phyloP scores from a whole-genome alignment of 2,329 filamentous ascomycete species.

The Tolypocladium tundrense region DNA sequence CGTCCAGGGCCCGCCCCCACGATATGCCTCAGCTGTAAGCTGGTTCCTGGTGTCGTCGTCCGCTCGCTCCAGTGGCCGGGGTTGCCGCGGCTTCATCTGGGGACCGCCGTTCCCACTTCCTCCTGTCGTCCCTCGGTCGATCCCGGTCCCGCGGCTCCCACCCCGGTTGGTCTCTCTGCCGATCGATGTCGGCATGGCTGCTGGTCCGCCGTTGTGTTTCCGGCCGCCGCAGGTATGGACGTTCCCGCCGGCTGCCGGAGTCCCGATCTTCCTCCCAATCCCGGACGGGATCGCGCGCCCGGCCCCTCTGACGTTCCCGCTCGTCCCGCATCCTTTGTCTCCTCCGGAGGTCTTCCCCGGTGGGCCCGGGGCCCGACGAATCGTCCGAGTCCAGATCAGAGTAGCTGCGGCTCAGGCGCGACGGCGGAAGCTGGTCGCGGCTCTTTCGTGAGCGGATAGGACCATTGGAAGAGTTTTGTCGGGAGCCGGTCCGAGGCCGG shows the following conservation, averaged over 20 bases:
- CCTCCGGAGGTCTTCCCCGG: conserved; percentile 20
- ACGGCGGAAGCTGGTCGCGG: conserved; percentile 29
- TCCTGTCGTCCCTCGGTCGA: conserved; percentile 20
- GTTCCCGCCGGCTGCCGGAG: conserved; percentile 18
- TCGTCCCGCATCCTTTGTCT: conserved; percentile 12
- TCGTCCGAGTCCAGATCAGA: conserved; percentile 29
- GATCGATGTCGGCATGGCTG: conserved; percentile 39
- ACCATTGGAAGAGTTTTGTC: conserved; percentile 21
- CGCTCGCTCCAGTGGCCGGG: conserved; percentile 21
- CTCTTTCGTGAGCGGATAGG: conserved; percentile 22
- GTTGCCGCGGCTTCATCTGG: conserved; percentile 19
- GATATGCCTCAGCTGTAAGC: conserved; percentile 14
- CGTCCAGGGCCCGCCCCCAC: neutral
- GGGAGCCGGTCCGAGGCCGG: conserved; percentile 24
- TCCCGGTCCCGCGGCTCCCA: conserved; percentile 23
- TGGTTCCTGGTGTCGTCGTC: conserved; percentile 28
- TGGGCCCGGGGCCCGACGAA: conserved; percentile 22
- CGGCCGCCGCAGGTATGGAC: conserved; percentile 26
- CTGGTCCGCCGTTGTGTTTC: conserved; percentile 34
- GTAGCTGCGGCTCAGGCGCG: conserved; percentile 29
- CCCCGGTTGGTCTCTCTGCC: conserved; percentile 23
- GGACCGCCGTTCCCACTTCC: conserved; percentile 25
- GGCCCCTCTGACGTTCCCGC: conserved; percentile 21
- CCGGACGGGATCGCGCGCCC: conserved; percentile 19
- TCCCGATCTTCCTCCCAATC: conserved; percentile 23